Percentiles rank a stretch among this genome's conserved stretches.
Conservation (phyloP, 768 basidiomycete species). For the Leccinum broughii region DNA sequence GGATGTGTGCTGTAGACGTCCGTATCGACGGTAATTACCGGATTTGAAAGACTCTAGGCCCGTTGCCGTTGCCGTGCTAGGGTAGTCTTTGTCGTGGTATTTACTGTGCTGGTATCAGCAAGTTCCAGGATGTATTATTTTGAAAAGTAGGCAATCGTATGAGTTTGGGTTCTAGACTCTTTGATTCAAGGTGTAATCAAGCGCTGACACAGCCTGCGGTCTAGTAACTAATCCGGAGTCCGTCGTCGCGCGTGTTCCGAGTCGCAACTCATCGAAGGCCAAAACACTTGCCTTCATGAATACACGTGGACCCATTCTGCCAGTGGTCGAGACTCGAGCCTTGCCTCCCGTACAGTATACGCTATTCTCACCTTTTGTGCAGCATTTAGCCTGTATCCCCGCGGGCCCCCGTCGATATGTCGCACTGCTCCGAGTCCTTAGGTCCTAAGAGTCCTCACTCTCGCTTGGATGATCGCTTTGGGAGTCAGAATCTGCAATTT, state of each 20-base stretch:
- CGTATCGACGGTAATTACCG: slow-evolving; percentile 92
- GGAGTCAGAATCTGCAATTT: background rate
- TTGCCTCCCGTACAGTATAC: background rate
- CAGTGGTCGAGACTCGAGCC: background rate
- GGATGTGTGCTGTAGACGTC: slow-evolving; percentile 58
- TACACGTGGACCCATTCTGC: background rate
- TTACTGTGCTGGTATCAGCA: background rate
- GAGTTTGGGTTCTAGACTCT: background rate
- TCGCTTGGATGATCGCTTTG: background rate
- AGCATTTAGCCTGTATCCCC: background rate
- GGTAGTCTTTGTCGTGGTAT: background rate
- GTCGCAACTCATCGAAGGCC: slow-evolving; percentile 13
- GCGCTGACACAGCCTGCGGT: slow-evolving; percentile 6
- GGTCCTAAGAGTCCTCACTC: too few relatives aligned
- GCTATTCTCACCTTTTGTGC: background rate
- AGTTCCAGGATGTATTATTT: background rate
- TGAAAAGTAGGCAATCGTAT: background rate
- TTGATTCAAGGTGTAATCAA: background rate
- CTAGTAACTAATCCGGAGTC: too few relatives aligned
- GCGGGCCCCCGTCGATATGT: slow-evolving; percentile 1
- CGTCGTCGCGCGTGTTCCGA: slow-evolving; percentile 12
- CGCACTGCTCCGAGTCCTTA: background rate
- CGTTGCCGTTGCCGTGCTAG: background rate
- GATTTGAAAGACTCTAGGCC: slow-evolving; percentile 37
- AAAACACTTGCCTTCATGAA: background rate